Evolutionary conservation across 345 rosid genomes (phyloP), one percentile per base, ranked within the genome.

Genomic region (Trapa bicornis): DNA sequence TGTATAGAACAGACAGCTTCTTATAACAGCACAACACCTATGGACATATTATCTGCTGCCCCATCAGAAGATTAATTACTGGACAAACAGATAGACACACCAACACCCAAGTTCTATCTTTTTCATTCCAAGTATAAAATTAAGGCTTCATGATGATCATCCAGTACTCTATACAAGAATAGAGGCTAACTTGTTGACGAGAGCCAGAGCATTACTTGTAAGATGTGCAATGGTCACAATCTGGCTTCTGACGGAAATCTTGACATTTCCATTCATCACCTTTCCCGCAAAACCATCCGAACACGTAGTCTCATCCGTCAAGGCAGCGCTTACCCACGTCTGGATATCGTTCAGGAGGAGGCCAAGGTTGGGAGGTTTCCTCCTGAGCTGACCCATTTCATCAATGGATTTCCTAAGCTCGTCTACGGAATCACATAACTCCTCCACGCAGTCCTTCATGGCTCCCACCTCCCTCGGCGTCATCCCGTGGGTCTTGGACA

Each of bases 301-400:
- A 63, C 85, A 81, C 17, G 85, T 79, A 68, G 69, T 77, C 72
- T 81, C 78, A 56, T 81, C 78, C 22, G 81, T 79, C 29, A 81
- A 71, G 42, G 85, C 80, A 12, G 85, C 81, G 37, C 79, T 79
- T 16, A 81, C 76, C 65, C 79, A 79, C n/a, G 82, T 74, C 66
- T 77, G 64, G 17, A 76, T 70, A 37, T 74, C 73, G 61, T 48
- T 74, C 70, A 74, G 69, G 65, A 61, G 66, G 14, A 75, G 72
- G 16, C 65, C 79, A 35, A 69, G 67, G 64, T 77, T 71, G 2
- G 75, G 72, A 2, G 37, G 29, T 22, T 0, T 32, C 16, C 77
- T 70, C 68, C 32, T 68, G 4, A 48, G 53, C 45, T 53, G 64
- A 3, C 47, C 63, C 77, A 75, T 75, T 58, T 69, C 81, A 35